phyloP scores from a whole-genome alignment of 306 rosid genomes.

The Acacia confusa region DNA sequence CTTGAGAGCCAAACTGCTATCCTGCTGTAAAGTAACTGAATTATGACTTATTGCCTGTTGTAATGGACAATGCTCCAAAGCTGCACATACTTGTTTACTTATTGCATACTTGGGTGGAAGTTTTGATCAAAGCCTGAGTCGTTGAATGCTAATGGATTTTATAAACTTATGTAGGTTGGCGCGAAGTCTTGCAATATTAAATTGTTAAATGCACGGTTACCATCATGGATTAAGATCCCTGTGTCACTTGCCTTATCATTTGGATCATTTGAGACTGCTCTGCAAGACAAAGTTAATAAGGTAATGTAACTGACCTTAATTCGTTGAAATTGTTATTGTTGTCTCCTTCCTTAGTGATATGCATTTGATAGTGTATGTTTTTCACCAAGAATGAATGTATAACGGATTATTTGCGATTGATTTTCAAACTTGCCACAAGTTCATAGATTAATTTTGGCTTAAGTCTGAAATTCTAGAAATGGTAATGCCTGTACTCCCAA shows the following conservation, averaged over 20 bases:
- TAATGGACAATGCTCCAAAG: no score
- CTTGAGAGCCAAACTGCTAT: no score
- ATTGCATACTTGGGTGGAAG: not conserved
- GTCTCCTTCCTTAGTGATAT: not conserved
- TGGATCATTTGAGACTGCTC: conserved; percentile 39
- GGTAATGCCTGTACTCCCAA: not conserved
- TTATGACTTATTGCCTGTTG: no score
- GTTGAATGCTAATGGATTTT: not conserved
- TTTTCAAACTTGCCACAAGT: not conserved
- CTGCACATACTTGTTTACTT: no score
- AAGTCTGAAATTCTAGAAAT: no score
- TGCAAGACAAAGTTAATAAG: conserved; percentile 37
- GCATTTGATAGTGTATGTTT: not conserved
- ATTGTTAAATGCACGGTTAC: conserved; percentile 31
- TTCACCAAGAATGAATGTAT: not conserved
- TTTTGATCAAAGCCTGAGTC: not conserved
- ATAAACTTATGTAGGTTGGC: conserved; percentile 34
- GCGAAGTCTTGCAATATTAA: conserved; percentile 40
- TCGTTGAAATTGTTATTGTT: not conserved
- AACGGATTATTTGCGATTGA: not conserved
- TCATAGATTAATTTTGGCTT: not conserved
- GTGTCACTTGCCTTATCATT: conserved; percentile 41
- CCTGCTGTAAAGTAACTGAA: no score
- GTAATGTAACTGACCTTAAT: conserved; percentile 4
- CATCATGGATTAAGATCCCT: conserved; percentile 46